Base-by-base conservation (phyloP, 1,284 basidiomycete genomes). In the Fomitopsis pinicola region DNA sequence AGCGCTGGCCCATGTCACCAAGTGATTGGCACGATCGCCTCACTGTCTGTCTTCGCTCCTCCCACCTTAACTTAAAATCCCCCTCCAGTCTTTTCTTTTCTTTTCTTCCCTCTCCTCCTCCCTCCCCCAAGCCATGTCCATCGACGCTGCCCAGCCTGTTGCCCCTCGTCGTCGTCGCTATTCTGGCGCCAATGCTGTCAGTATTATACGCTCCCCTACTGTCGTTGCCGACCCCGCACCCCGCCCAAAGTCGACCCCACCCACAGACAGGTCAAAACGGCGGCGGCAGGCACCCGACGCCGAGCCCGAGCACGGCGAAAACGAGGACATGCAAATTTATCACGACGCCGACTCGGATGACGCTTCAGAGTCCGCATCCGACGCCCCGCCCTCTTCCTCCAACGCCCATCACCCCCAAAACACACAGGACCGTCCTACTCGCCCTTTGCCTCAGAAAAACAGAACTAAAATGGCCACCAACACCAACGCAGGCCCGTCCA, bases 381-480 rank as follows among this genome's bases (percentile, higher is more conserved):
- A 40, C n/a, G 14, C n/a, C 22, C 38, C 38, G 38, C 42, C 42
- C 35, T 61, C 66, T 46, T 54, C 55, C 60, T 55, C 63, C 63
- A 57, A 46, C 61, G 55, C 55, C 59, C 61, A 63, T 66, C 61
- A 61, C 57, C 66, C 42, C 10, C 38, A 60, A 65, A 57, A 79
- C 48, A 12, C 48, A 74, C 48, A 67, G 8, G 69, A 68, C 73
- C 79, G 64, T 76, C 86, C 68, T 70, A 80, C 69, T 66, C 75
- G 59, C 75, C 74, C 68, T 72, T 77, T 88, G 3, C 86, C 86
- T 1, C 76, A 81, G 30, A 79, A 80, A 73, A 50, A 50, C 48
- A 50, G 48, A 26, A 2, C 28, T 12, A 50, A 50, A 12, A 50
- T 50, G 48, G 5, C 48, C 6, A 26, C 10, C 45, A 48, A 28